Evolutionary conservation across 306 rosid genomes (phyloP).

Genomic region (Fagus crenata): DNA sequence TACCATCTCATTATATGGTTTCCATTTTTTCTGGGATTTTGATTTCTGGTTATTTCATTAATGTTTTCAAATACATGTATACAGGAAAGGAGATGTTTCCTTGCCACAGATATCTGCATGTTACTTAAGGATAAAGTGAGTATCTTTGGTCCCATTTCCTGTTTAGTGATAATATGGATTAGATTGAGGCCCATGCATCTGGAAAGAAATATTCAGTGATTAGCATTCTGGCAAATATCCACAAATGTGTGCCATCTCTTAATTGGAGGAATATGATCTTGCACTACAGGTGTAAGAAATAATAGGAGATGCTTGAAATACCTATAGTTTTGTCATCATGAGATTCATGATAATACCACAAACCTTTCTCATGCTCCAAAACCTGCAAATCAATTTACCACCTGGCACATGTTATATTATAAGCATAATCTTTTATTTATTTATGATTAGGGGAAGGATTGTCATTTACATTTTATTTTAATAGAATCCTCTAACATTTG

Average conservation of each 20-base stretch:
- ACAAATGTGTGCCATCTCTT: not conserved
- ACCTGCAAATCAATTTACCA: not conserved
- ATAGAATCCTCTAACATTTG: not conserved
- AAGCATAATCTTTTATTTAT: not conserved
- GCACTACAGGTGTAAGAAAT: not conserved
- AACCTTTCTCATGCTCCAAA: not conserved
- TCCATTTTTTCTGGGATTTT: slow-evolving; percentile 14
- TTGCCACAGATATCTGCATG: slow-evolving; percentile 88
- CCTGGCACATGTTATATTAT: not conserved
- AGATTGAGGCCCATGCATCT: not conserved
- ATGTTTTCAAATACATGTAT: slow-evolving; percentile 33
- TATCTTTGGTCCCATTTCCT: slow-evolving; percentile 27
- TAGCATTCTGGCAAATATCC: too few species aligned
- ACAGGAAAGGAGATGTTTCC: slow-evolving; percentile 85
- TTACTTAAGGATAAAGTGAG: slow-evolving; percentile 87
- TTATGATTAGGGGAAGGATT: not conserved
- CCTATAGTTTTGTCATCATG: not conserved
- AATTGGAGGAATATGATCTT: not conserved
- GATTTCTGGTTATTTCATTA: slow-evolving; percentile 18
- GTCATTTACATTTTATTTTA: not conserved
- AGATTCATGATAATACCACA: not conserved
- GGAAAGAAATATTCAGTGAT: not conserved
- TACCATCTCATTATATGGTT: slow-evolving; percentile 3
- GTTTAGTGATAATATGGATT: slow-evolving; percentile 1
- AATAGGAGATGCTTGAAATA: not conserved